Evolutionary conservation across 2,329 filamentous ascomycete species (phyloP).

Genomic region (Fusarium sp.): DNA sequence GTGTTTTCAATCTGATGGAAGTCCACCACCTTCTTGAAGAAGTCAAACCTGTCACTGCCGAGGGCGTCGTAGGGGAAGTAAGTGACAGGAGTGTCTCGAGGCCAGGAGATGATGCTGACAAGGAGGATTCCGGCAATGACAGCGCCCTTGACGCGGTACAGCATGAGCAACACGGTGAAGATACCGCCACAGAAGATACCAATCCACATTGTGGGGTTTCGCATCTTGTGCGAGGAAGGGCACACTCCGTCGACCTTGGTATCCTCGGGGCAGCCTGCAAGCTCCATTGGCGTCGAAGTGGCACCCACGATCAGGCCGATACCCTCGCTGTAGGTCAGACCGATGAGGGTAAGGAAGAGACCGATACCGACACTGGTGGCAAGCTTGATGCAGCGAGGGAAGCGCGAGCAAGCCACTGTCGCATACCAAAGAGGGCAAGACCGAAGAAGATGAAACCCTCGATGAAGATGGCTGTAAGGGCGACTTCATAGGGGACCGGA

Average conservation of each 20-base stretch:
- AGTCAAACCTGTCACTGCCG: slow-evolving; percentile 80
- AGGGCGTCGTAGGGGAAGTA: slow-evolving; percentile 81
- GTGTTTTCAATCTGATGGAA: slow-evolving; percentile 82
- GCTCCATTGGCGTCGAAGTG: slow-evolving; percentile 74
- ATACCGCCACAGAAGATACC: slow-evolving; percentile 89
- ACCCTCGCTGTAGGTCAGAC: slow-evolving; percentile 83
- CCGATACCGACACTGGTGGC: slow-evolving; percentile 89
- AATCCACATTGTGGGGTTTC: slow-evolving; percentile 86
- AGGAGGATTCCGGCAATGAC: slow-evolving; percentile 86
- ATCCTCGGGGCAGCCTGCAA: slow-evolving; percentile 75
- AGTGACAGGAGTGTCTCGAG: slow-evolving; percentile 78
- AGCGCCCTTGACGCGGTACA: slow-evolving; percentile 88
- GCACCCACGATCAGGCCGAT: slow-evolving; percentile 82
- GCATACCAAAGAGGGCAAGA: slow-evolving; percentile 82
- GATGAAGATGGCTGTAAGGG: slow-evolving; percentile 87
- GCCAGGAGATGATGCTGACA: slow-evolving; percentile 91
- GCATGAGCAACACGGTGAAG: slow-evolving; percentile 82
- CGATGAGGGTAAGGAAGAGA: slow-evolving; percentile 82
- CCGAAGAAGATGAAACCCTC: slow-evolving; percentile 89
- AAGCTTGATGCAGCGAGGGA: slow-evolving; percentile 87
- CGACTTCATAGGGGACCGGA: slow-evolving; percentile 78
- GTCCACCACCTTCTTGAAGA: slow-evolving; percentile 88
- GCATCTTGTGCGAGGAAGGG: slow-evolving; percentile 77
- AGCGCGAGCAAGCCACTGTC: slow-evolving; percentile 87
- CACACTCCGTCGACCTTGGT: slow-evolving; percentile 61